Evolutionary conservation across 257 asterid species (phyloP).

Genomic region (Salvia miltiorrhiza): DNA sequence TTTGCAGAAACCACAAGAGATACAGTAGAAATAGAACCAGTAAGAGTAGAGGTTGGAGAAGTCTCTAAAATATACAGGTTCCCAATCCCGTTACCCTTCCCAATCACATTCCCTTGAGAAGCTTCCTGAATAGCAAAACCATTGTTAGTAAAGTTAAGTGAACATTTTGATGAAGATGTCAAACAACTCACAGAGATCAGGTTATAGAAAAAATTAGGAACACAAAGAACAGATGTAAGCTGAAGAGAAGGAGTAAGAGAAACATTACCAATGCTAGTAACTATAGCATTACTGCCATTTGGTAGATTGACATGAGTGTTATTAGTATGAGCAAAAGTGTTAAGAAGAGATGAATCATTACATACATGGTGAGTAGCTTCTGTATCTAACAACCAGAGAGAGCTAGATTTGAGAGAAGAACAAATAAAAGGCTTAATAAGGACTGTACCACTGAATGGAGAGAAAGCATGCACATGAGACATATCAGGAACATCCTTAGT

Average conservation of each 20-base stretch:
- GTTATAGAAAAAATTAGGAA: not conserved
- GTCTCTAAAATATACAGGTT: not conserved
- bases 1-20: no score
- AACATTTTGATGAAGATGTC: fast-evolving
- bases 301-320: not conserved
- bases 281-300: not conserved
- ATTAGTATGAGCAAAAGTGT: no score
- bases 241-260: not conserved
- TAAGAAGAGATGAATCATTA: not conserved
- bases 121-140: not conserved
- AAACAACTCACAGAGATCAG: not conserved
- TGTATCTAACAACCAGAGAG: not conserved
- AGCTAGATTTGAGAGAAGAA: not conserved
- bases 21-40: no score
- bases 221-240: not conserved
- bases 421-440: no score
- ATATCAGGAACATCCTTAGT: no score
- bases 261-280: not conserved
- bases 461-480: no score
- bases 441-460: no score
- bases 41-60: no score
- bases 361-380: not conserved
- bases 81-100: not conserved
- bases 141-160: not conserved
- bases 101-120: not conserved